These are phyloP conservation scores for Cercospora canescens DNA, from an alignment of 2,329 filamentous ascomycete species.

Conservation along the genomic window DNA sequence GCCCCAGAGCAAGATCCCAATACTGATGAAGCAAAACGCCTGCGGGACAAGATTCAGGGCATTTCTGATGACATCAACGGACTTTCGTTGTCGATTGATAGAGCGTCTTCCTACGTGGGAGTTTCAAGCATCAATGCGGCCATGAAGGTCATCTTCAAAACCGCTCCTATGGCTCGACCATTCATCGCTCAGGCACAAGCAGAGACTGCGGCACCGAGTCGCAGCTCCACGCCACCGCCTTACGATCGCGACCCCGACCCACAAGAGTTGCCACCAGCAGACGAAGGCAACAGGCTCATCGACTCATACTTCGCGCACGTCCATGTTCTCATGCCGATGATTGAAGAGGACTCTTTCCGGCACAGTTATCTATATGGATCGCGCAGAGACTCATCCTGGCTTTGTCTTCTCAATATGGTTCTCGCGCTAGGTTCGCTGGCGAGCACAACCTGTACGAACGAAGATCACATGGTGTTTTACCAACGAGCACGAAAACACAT, in stretches of 20 bases:
- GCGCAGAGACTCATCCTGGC: constrained; percentile 34
- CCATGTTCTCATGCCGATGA: constrained; percentile 37
- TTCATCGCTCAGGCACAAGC: constrained; percentile 29
- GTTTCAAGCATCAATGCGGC: constrained; percentile 36
- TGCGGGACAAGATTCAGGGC: constrained; percentile 44
- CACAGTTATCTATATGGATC: constrained; percentile 33
- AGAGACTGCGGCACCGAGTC: constrained; percentile 32
- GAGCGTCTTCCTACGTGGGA: constrained; percentile 35
- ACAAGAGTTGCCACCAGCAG: constrained; percentile 28
- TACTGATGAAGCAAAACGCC: constrained; percentile 62
- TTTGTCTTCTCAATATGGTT: constrained; percentile 36
- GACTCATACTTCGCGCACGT: constrained; percentile 36
- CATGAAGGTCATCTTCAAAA: constrained; percentile 36
- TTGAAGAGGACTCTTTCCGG: constrained; percentile 36
- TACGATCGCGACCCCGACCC: constrained; percentile 24
- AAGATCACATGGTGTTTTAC: constrained; percentile 34
- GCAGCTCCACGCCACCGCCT: constrained; percentile 29
- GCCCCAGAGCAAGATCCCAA: constrained; percentile 65
- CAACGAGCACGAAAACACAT: constrained; percentile 34
- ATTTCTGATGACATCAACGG: constrained; percentile 39
- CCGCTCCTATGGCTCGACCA: constrained; percentile 30
- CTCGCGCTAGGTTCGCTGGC: constrained; percentile 34
- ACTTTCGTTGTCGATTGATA: constrained; percentile 33
- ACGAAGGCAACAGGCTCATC: constrained; percentile 32
- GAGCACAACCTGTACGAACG: constrained; percentile 29